Base-by-base conservation (phyloP, 371 early-diverging fungal species). In the Entomophthora muscae region DNA sequence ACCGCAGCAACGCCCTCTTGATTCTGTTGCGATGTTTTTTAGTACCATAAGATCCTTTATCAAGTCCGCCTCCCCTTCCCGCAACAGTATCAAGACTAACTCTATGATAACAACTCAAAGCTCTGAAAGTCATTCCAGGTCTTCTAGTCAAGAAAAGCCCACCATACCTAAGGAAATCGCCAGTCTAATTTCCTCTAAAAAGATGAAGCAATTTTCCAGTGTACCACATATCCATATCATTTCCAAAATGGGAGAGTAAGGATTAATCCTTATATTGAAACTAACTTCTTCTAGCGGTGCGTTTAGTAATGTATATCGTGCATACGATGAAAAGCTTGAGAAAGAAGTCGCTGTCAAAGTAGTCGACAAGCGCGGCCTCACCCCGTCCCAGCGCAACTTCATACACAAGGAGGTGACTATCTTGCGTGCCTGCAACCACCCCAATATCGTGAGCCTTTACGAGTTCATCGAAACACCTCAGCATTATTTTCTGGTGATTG, bases 381-480 rank as follows among this genome's bases (percentile, higher is more conserved):
- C 26, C 57, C 7, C 22, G 5, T 54, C 21, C 51, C 75, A 90
- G 85, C 76, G 82, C 63, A 83, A 82, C 61, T 83, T 81, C 68
- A 82, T 92, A 57, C 76, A 86, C 63, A 90, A 91, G 71, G 97
- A 96, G 68, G 82, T 86, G 0, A 75, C 81, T 56, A 89, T 94
- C 65, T 89, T 93, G 79, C 80, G 86, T n/a, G 82, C 82, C 61
- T 68, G 95, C 28, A 78, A 76, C 30, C 91, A 93, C 68, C 75
- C 79, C 27, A 84, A 88, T 52, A 86, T 96, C 53, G 79, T 90
- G 29, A 75, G 76, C 65, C 74, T 93, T 51, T 71, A 82, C 13
- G 80, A 79, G 12, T 81, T 82, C 64, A 71, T 75, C 52, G 86
- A 85, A 67, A 76, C 81, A 1, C 71, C 70, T 33, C 76, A 78